Conservation (phyloP, 2,329 filamentous ascomycete genomes). For the Monilinia laxa region DNA sequence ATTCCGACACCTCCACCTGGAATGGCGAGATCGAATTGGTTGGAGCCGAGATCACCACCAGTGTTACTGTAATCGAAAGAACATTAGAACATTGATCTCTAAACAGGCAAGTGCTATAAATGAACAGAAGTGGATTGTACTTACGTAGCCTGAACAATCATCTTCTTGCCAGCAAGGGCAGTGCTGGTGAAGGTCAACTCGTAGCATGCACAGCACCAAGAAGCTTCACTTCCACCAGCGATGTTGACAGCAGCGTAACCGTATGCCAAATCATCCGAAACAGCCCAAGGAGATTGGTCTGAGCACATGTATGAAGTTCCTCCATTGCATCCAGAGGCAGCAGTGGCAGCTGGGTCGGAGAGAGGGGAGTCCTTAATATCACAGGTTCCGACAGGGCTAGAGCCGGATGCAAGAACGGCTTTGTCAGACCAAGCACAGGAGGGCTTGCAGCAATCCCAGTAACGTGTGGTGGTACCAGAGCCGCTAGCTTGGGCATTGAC, state of each 20-base stretch:
- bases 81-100: background rate
- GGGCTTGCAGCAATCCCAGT: slow-evolving; percentile 71
- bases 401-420: slow-evolving; percentile 46
- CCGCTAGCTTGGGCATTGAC: slow-evolving; percentile 31
- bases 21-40: slow-evolving; percentile 59
- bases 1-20: slow-evolving; percentile 57
- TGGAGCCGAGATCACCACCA: slow-evolving; percentile 54
- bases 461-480: slow-evolving; percentile 43
- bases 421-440: slow-evolving; percentile 63
- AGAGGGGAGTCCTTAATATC: slow-evolving; percentile 54
- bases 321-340: slow-evolving; percentile 51
- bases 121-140: background rate
- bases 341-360: slow-evolving; percentile 46
- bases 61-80: slow-evolving; percentile 47
- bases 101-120: background rate
- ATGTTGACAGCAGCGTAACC: slow-evolving; percentile 61
- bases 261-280: slow-evolving; percentile 57
- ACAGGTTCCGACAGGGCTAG: slow-evolving; percentile 34
- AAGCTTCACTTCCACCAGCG: slow-evolving; percentile 53
- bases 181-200: slow-evolving; percentile 50
- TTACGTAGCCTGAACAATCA: slow-evolving; percentile 54
- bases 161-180: slow-evolving; percentile 56
- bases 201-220: slow-evolving; percentile 67
- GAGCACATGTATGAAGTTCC: slow-evolving; percentile 54
- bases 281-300: slow-evolving; percentile 61